These are phyloP conservation scores for Rhodomyrtus psidioides DNA, from an alignment of 441 rosid genomes.

Conservation along the genomic window DNA sequence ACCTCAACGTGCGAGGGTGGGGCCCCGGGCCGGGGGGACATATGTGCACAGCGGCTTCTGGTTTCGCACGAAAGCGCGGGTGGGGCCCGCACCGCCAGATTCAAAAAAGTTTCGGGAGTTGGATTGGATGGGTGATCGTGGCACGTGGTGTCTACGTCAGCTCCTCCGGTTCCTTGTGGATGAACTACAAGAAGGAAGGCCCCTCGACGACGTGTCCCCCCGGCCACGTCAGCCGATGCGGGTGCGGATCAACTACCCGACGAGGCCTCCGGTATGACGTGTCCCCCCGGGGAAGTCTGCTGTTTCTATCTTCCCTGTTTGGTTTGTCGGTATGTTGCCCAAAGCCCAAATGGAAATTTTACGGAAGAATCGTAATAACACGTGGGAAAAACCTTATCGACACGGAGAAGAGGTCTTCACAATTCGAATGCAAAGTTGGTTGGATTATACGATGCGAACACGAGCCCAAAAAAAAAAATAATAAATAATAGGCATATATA, in stretches of 20 bases:
- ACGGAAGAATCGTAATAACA: no score
- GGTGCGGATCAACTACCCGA: neutral
- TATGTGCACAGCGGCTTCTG: neutral
- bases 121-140: neutral
- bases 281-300: neutral
- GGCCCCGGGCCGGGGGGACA: neutral
- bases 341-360: neutral
- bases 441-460: accelerated
- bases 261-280: neutral
- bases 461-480: no score
- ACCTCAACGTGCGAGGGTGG: no score
- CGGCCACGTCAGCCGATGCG: neutral
- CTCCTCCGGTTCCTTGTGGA: no score
- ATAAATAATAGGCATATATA: no score
- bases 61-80: neutral
- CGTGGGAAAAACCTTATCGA: no score
- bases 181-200: no score
- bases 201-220: no score
- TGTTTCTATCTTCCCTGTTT: neutral
- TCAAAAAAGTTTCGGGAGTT: neutral
- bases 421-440: neutral
- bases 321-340: neutral
- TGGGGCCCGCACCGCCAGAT: neutral
- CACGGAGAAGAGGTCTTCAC: no score
- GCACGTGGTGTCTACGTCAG: neutral